These are phyloP conservation scores for Jamesozyma gamospora DNA, from an alignment of 805 yeast genomes.

Conservation along the genomic window DNA sequence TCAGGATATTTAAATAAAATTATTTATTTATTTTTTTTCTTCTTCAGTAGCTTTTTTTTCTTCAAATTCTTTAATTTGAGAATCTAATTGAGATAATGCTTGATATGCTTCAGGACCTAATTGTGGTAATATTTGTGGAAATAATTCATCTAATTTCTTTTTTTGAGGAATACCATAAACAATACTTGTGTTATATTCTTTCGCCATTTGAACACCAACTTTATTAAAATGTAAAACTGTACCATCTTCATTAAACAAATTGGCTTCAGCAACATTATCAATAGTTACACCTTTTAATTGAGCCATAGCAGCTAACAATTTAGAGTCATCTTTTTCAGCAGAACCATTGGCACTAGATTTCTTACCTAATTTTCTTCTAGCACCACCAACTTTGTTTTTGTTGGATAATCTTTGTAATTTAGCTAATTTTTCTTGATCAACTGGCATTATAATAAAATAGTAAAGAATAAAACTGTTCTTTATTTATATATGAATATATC, in stretches of 20 bases:
- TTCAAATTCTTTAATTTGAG: constrained; percentile 47
- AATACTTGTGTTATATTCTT: constrained; percentile 83
- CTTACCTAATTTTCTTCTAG: constrained; percentile 83
- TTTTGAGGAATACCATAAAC: constrained; percentile 93
- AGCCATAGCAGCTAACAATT: constrained; percentile 78
- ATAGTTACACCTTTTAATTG: constrained; percentile 84
- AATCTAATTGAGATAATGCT: constrained; percentile 80
- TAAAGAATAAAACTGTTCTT: background rate
- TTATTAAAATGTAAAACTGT: constrained; percentile 91
- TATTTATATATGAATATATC: background rate
- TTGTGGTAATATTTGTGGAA: constrained; percentile 91
- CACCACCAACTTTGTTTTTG: constrained; percentile 71
- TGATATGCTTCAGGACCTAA: constrained; percentile 92
- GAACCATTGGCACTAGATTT: constrained; percentile 33
- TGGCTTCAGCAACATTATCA: constrained; percentile 90
- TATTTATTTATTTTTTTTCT: background rate
- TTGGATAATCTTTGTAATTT: constrained; percentile 73
- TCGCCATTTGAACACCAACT: constrained; percentile 92
- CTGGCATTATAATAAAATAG: constrained; percentile 46
- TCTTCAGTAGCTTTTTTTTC: constrained; percentile 9
- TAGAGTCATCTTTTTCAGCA: constrained; percentile 77
- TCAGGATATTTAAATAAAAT: no score
- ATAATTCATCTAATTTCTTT: constrained; percentile 82
- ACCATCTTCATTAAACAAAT: constrained; percentile 95
- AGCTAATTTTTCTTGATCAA: constrained; percentile 90